Conservation (phyloP, 129 eudicot genomes). For the Daucus carota region DH1_v3.0 NC_030385.2:35858001-35858500, state of each 20-base stretch:
- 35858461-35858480: background rate
- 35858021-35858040: background rate
- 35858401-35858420: slow-evolving; percentile 77
- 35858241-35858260: background rate
- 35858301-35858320: slow-evolving; percentile 85
- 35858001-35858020: background rate
- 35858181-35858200: slow-evolving; percentile 54
- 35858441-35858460: background rate
- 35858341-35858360: slow-evolving; percentile 43
- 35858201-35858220: slow-evolving; percentile 58
- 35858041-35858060: no score
- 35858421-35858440: slow-evolving; percentile 32
- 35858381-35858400: slow-evolving; percentile 48
- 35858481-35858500: background rate
- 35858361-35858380: slow-evolving; percentile 36
- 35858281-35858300: background rate
- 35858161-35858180: slow-evolving; percentile 41
- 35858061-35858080: background rate
- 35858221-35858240: slow-evolving; percentile 59
- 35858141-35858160: slow-evolving; percentile 34
- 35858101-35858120: slow-evolving; percentile 41
- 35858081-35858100: background rate
- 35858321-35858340: slow-evolving; percentile 55
- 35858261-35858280: no score
- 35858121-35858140: slow-evolving; percentile 26